These are phyloP conservation scores for Pseudogymnoascus sp. DNA, from an alignment of 2,329 filamentous ascomycete species.

Conservation along the genomic window DNA sequence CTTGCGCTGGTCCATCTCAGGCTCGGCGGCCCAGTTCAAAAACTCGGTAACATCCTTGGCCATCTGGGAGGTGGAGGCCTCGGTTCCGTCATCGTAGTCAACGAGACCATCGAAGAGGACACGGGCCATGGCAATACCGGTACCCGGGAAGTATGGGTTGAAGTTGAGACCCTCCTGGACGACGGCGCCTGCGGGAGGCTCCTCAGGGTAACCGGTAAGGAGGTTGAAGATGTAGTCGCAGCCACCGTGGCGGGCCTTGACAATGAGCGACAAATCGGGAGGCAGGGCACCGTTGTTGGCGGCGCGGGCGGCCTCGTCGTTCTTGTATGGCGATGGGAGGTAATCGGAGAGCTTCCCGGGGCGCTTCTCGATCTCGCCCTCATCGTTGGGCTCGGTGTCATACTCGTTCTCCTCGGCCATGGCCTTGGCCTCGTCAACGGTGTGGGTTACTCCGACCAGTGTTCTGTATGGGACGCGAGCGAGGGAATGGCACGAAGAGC, in stretches of 20 bases:
- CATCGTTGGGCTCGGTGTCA: slow-evolving; percentile 93
- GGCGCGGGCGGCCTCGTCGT: slow-evolving; percentile 95
- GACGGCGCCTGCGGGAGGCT: slow-evolving; percentile 79
- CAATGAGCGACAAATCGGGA: slow-evolving; percentile 92
- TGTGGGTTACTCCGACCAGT: slow-evolving; percentile 85
- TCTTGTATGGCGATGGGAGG: slow-evolving; percentile 91
- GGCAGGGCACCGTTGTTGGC: slow-evolving; percentile 98
- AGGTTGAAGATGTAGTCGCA: slow-evolving; percentile 98
- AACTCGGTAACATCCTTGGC: slow-evolving; percentile 99
- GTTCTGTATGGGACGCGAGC: slow-evolving; percentile 87
- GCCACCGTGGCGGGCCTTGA: slow-evolving; percentile 95
- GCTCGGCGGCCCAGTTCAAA: slow-evolving; percentile 98
- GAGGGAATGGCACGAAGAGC: slow-evolving; percentile 94
- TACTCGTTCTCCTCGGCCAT: slow-evolving; percentile 98
- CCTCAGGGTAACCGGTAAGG: slow-evolving; percentile 94
- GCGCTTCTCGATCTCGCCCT: slow-evolving; percentile 97
- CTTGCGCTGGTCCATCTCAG: slow-evolving; percentile 99
- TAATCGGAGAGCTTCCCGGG: slow-evolving; percentile 98
- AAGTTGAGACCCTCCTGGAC: slow-evolving; percentile 93
- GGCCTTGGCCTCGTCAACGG: slow-evolving; percentile 94
- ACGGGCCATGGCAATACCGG: slow-evolving; percentile 97
- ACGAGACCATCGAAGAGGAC: slow-evolving; percentile 96
- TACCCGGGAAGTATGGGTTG: slow-evolving; percentile 99
- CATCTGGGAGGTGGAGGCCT: slow-evolving; percentile 95
- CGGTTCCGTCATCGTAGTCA: slow-evolving; percentile 95